A percentile compares a stretch with the other conserved stretches of the same genome.
These are phyloP conservation scores for Pogostemon cablin DNA, from an alignment of 257 asterid genomes.

Conservation along the genomic window DNA sequence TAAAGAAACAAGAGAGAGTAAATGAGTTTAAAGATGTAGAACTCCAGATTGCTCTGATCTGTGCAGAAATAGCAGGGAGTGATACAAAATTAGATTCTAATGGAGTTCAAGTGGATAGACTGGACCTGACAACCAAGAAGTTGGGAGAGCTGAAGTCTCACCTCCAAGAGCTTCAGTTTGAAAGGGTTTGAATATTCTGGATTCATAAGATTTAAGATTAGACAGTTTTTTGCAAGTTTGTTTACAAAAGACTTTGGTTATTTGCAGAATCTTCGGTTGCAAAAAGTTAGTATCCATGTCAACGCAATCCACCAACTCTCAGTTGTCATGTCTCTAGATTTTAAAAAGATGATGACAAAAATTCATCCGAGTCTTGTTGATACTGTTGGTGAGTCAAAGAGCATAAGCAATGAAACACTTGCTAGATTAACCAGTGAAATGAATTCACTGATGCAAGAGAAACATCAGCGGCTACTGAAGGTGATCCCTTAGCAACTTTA, in stretches of 20 bases:
- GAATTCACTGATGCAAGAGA: slow-evolving; percentile 65
- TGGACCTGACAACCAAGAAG: slow-evolving; percentile 61
- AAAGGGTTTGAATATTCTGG: slow-evolving; percentile 53
- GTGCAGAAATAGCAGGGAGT: slow-evolving; percentile 74
- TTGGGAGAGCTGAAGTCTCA: slow-evolving; percentile 59
- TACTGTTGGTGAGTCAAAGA: slow-evolving; percentile 53
- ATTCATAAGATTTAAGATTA: not conserved
- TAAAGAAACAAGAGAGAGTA: slow-evolving; percentile 59
- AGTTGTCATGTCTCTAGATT: slow-evolving; percentile 70
- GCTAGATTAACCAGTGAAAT: slow-evolving; percentile 64
- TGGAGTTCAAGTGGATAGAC: slow-evolving; percentile 56
- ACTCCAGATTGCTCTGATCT: slow-evolving; percentile 55
- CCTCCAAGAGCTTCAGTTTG: slow-evolving; percentile 72
- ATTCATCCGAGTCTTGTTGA: slow-evolving; percentile 63
- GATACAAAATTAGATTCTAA: slow-evolving; percentile 41
- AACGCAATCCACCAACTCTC: slow-evolving; percentile 60
- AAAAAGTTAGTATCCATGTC: slow-evolving; percentile 51
- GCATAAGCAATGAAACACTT: slow-evolving; percentile 73
- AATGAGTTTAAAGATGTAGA: slow-evolving; percentile 60
- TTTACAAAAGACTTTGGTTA: slow-evolving; percentile 17
- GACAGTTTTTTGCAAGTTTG: not conserved
- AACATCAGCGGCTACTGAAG: slow-evolving; percentile 58
- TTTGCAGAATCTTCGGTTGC: slow-evolving; percentile 71
- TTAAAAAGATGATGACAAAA: slow-evolving; percentile 58
- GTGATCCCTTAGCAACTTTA: slow-evolving; percentile 30